A percentile compares a stretch with the other conserved stretches of the same genome.
Evolutionary conservation across 1,139 yeast species (phyloP).

Genomic region (Geotrichum aggregatum): DNA sequence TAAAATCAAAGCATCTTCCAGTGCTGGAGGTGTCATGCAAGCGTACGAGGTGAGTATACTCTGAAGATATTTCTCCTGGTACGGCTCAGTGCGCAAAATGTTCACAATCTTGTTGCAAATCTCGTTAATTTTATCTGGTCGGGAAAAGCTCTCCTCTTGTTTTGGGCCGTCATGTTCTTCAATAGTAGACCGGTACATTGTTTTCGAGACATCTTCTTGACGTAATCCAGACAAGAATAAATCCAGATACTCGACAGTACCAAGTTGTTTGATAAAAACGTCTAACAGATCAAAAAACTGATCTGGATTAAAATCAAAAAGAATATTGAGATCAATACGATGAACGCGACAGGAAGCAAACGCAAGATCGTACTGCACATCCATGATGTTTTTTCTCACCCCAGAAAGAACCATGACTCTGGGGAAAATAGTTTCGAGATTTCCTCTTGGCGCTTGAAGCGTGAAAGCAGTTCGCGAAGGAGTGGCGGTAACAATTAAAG

Average conservation of each 20-base stretch:
- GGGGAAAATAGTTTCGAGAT: conserved; percentile 88
- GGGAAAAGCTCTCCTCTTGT: conserved; percentile 12
- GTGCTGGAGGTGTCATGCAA: conserved; percentile 82
- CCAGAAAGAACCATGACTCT: conserved; percentile 85
- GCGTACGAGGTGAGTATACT: conserved; percentile 88
- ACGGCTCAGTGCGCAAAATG: conserved; percentile 51
- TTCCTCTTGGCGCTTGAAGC: conserved; percentile 94
- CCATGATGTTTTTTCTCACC: conserved; percentile 64
- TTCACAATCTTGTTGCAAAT: conserved; percentile 69
- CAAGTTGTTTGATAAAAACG: conserved; percentile 66
- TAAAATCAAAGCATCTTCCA: conserved; percentile 64
- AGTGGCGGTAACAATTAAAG: conserved; percentile 69
- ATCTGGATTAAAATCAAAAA: conserved; percentile 81
- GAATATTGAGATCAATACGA: conserved; percentile 82
- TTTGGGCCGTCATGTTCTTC: conserved; percentile 16
- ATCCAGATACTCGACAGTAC: conserved; percentile 71
- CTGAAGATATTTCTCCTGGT: conserved; percentile 60
- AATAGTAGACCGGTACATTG: conserved; percentile 76
- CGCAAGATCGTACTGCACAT: conserved; percentile 60
- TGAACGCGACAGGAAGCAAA: conserved; percentile 83
- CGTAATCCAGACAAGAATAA: conserved; percentile 79
- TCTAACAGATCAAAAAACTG: conserved; percentile 62
- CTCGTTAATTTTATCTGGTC: conserved; percentile 57
- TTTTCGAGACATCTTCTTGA: conserved; percentile 79
- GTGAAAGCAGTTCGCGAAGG: conserved; percentile 82